Evolutionary conservation across 1,139 yeast genomes (phyloP).

Genomic region (Candida sanyaensis): DNA sequence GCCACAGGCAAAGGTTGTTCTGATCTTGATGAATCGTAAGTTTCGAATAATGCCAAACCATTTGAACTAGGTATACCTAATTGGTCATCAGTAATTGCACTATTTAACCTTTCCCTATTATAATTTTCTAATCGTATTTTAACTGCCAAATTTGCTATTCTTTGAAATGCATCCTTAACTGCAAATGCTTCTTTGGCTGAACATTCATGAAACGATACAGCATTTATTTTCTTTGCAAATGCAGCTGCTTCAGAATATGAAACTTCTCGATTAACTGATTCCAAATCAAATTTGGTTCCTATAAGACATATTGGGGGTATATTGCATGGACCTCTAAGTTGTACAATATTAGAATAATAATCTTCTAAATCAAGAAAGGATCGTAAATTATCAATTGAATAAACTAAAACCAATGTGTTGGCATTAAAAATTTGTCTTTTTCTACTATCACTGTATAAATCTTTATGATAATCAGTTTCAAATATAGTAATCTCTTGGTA

Average conservation of each 20-base stretch:
- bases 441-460: slow-evolving; percentile 29
- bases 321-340: slow-evolving; percentile 16
- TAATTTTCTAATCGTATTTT: not conserved
- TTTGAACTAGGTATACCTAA: not conserved
- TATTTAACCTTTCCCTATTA: not conserved
- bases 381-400: slow-evolving; percentile 27
- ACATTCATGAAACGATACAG: slow-evolving; percentile 31
- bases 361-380: slow-evolving; percentile 34
- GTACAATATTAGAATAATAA: slow-evolving; percentile 21
- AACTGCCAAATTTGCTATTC: slow-evolving; percentile 1
- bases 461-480: slow-evolving; percentile 28
- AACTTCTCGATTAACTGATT: slow-evolving; percentile 25
- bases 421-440: slow-evolving; percentile 32
- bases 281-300: slow-evolving; percentile 35
- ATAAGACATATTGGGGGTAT: slow-evolving; percentile 34
- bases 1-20: not conserved
- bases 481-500: slow-evolving; percentile 30
- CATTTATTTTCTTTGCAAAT: slow-evolving; percentile 29
- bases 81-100: not conserved
- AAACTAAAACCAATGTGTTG: slow-evolving; percentile 31
- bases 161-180: slow-evolving; percentile 29
- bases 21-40: not conserved
- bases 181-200: slow-evolving; percentile 24
- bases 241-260: slow-evolving; percentile 28
- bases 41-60: not conserved